Conservation (phyloP, 257 asterid species). For the Marsdenia floribunda region DNA sequence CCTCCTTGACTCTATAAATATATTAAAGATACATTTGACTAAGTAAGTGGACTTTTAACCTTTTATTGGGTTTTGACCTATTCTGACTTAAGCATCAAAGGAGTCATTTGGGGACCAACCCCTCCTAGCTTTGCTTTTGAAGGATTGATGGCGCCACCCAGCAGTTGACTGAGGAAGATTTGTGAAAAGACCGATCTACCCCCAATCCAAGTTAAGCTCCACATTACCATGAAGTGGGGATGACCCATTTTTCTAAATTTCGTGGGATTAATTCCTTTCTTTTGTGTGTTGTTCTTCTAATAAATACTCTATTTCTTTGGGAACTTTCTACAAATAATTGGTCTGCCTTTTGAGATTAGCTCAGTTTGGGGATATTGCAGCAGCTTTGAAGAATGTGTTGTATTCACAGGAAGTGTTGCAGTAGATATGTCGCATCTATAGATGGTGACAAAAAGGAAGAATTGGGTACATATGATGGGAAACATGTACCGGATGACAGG, state of each 20-base stretch:
- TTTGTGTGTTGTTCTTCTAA: slow-evolving; percentile 19
- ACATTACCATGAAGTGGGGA: too few species aligned
- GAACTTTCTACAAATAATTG: slow-evolving; percentile 43
- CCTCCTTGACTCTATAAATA: too few species aligned
- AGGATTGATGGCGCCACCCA: too few species aligned
- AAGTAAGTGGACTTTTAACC: too few species aligned
- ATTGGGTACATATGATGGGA: slow-evolving; percentile 29
- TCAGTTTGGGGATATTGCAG: slow-evolving; percentile 20
- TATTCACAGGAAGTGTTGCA: slow-evolving; percentile 81
- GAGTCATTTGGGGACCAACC: too few species aligned
- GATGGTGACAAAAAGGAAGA: slow-evolving; percentile 52
- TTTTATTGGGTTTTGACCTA: too few species aligned
- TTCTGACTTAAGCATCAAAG: too few species aligned
- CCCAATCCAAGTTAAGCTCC: too few species aligned
- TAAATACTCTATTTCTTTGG: slow-evolving; percentile 26
- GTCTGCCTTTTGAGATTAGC: slow-evolving; percentile 26
- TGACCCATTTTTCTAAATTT: slow-evolving; percentile 23
- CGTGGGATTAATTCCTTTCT: slow-evolving; percentile 23
- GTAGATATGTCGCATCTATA: slow-evolving; percentile 42
- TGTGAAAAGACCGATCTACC: too few species aligned
- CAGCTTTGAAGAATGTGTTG: slow-evolving; percentile 64
- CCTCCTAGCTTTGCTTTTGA: too few species aligned
- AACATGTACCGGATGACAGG: slow-evolving; percentile 30
- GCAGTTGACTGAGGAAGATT: too few species aligned
- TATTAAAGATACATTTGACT: too few species aligned